A percentile compares a stretch with the other conserved stretches of the same genome.
Evolutionary conservation across 305 asterid species (phyloP).

Genomic region (Solanum hybrid): DNA sequence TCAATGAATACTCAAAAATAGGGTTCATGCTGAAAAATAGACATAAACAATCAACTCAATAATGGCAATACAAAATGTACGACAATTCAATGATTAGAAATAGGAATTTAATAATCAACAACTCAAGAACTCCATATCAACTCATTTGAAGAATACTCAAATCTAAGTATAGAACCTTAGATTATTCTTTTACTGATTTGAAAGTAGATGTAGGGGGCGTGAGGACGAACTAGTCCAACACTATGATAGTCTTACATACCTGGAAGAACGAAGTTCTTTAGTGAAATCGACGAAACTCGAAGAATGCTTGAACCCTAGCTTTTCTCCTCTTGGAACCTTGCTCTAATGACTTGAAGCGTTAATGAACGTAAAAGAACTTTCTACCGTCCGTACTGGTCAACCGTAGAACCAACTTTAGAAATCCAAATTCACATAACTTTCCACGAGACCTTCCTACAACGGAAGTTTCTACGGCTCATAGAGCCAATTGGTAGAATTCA

Average conservation of each 20-base stretch:
- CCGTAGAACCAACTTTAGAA: background rate
- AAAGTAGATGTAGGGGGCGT: background rate
- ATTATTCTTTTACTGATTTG: background rate
- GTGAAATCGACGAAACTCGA: background rate
- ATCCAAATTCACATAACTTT: background rate
- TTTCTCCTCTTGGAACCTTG: background rate
- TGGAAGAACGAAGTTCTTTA: background rate
- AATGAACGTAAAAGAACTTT: background rate
- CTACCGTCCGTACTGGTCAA: background rate
- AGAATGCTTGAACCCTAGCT: background rate
- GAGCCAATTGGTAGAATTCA: too few species aligned
- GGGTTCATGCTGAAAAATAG: background rate
- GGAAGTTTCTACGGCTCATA: too few species aligned
- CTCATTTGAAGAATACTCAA: background rate
- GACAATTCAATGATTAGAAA: background rate
- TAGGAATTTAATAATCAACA: background rate
- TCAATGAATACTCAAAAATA: background rate
- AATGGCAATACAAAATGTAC: background rate
- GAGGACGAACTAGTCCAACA: background rate
- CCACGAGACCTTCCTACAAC: background rate
- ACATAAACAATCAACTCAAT: background rate
- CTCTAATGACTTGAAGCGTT: background rate
- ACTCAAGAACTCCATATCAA: background rate
- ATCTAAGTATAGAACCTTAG: background rate
- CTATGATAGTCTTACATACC: background rate